These are phyloP conservation scores for Yamadazyma diospyri DNA, from an alignment of 1,139 yeast genomes.

Conservation along the genomic window DNA sequence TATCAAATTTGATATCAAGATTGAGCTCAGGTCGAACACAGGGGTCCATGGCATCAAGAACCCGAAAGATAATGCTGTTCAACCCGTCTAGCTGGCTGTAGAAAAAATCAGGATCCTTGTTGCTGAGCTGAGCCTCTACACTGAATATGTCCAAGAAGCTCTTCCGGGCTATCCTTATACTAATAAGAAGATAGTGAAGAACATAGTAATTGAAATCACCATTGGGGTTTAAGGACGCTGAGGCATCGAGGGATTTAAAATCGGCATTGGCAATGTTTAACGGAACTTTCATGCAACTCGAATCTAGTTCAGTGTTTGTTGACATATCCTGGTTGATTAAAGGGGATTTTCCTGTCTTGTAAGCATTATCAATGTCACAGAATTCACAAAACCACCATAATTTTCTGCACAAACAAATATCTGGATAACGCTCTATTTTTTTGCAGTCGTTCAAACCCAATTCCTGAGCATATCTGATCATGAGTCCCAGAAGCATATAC, in stretches of 20 bases:
- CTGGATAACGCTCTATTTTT: conserved; percentile 37
- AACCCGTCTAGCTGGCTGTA: conserved; percentile 10
- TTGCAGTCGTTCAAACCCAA: conserved; percentile 56
- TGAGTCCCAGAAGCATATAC: conserved; percentile 44
- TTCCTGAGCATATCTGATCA: conserved; percentile 58
- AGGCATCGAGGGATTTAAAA: neutral
- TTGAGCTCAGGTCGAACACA: conserved; percentile 13
- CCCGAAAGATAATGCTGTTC: conserved; percentile 17
- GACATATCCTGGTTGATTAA: conserved; percentile 40
- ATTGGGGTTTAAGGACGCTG: neutral
- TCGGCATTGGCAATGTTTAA: neutral
- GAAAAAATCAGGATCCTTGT: conserved; percentile 8
- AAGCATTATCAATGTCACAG: conserved; percentile 50
- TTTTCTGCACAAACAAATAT: conserved; percentile 35
- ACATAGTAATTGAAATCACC: conserved; percentile 9
- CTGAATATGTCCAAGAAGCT: conserved; percentile 19
- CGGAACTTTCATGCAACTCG: conserved; percentile 1
- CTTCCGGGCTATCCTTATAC: conserved; percentile 19
- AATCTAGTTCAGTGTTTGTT: conserved; percentile 12
- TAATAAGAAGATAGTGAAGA: conserved; percentile 15
- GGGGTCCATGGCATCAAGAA: conserved; percentile 19
- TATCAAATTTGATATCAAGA: conserved; percentile 19
- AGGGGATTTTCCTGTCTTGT: conserved; percentile 59
- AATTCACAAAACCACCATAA: conserved; percentile 58
- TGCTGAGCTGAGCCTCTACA: conserved; percentile 11